Base-by-base conservation (phyloP, 2,329 filamentous ascomycete species). In the Fusarium dlaminii region DNA sequence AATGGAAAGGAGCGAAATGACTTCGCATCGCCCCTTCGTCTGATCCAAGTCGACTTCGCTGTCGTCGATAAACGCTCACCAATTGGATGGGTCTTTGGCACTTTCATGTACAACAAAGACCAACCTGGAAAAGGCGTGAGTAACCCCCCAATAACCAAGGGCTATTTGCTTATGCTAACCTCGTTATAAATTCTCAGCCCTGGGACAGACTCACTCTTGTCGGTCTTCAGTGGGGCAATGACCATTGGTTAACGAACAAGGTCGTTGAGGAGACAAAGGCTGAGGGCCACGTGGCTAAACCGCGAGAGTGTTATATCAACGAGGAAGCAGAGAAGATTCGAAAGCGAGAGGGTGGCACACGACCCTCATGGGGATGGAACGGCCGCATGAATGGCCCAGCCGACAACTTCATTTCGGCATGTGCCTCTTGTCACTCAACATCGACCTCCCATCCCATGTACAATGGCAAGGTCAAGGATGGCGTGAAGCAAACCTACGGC, bases 371-470 rank as follows among this genome's bases (percentile, higher is more conserved):
- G 49, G 59, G 59, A 4, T 57, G 59, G 59, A 62, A 57, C 6
- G 49, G 49, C 1, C 39, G 59, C 15, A 62, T 57, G 49, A 62
- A 62, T 24, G 49, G 49, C 1, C 59, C 59, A 15, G 49, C 59
- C 1, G 59, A 57, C 17, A 62, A 56, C 17, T 62, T 43, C 4
- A 57, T 62, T 17, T 62, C 39, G n/a, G 59, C 59, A 20, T 62
- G 59, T 18, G 49, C 59, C 9, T 62, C 59, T 15, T 62, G 49
- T 20, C 59, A 62, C 18, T 56, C 59, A 43, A 57, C 49, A n/a
- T 40, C 59, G 1, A 20, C 49, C 8, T 34, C 37, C 8, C 37
- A 62, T 37, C 30, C 49, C 3, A 36, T 57, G 30, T 29, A 56
- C 3, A 57, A 57, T 5, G 55, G 55, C 30, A 48, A 49, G 8